Base-by-base conservation (phyloP, 345 rosid genomes). In the Punica granatum region DNA sequence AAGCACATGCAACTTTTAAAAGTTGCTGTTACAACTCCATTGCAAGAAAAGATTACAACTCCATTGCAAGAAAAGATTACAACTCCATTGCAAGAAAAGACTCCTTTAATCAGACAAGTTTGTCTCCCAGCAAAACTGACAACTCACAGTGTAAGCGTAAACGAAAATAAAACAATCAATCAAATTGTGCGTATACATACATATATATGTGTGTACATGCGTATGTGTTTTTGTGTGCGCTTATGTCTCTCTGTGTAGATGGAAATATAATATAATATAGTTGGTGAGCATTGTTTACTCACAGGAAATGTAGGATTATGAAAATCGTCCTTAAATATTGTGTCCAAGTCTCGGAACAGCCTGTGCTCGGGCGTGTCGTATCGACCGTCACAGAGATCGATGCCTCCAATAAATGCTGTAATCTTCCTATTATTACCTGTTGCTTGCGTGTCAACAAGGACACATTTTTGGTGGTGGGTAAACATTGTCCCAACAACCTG, bases 341-440 rank as follows among this genome's bases (percentile, higher is more conserved):
- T 79, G 70, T 89, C 82, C 37, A 87, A 88, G 82, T 84, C 86
- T 0, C 32, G 71, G 75, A 93, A 81, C 35, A 93, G 69, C 64
- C 97, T 85, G 30, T 93, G 98, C 77, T 84, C 87, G 39, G 97
- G 96, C 28, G 98, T 93, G 71, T 93, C 98, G 69, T 93, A 93
- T n/a, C 98, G 93, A 64, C 98, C 98, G 69, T 93, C 92, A 77
- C 97, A 93, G 2, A 93, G 89, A 80, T 93, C 98, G 7, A 90
- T 66, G 71, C 98, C 98, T 75, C 98, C 98, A 30, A 93, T 65
- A 81, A 90, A 93, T 70, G 98, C 90, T 59, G 96, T 88, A 71
- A 90, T 49, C 78, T 85, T 93, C 63, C 98, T 76, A 53, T 87
- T 51, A 78, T 86, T 90, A 65, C 92, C 90, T n/a, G 26, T 14